Percentiles rank a stretch among this genome's conserved stretches.
Evolutionary conservation across 345 rosid species (phyloP).

Genomic region (Populus tremula): DNA sequence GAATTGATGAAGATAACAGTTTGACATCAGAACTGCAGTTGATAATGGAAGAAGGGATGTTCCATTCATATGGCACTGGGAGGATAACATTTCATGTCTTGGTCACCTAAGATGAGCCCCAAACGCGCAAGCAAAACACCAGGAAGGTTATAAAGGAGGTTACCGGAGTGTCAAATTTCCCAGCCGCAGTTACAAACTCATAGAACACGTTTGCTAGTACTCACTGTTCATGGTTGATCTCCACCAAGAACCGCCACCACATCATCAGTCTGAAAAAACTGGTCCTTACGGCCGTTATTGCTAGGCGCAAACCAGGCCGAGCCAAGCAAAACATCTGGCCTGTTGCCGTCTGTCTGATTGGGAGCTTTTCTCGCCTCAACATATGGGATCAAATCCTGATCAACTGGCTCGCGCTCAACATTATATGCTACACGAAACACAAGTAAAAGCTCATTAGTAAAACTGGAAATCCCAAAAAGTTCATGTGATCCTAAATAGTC

Average conservation of each 20-base stretch:
- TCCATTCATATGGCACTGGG: background rate
- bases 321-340: slow-evolving; percentile 67
- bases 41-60: background rate
- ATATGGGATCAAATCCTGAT: slow-evolving; percentile 35
- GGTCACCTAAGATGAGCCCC: background rate
- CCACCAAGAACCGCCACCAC: slow-evolving; percentile 71
- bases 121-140: background rate
- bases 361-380: slow-evolving; percentile 28
- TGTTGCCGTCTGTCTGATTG: slow-evolving; percentile 28
- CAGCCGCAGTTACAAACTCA: background rate
- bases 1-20: background rate
- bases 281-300: slow-evolving; percentile 48
- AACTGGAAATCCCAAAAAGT: background rate
- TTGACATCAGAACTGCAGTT: too few relatives aligned
- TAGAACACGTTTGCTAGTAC: slow-evolving; percentile 40
- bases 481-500: slow-evolving; percentile 17
- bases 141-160: background rate
- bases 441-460: background rate
- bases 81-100: background rate
- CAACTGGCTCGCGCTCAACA: slow-evolving; percentile 40
- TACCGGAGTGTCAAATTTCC: background rate
- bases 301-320: slow-evolving; percentile 72
- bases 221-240: slow-evolving; percentile 50
- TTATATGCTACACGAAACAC: slow-evolving; percentile 32
- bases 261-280: slow-evolving; percentile 53